A percentile compares a stretch with the other conserved stretches of the same genome.
Conservation (phyloP, 164 flowering plant species). For the Liquidambar formosana region DNA sequence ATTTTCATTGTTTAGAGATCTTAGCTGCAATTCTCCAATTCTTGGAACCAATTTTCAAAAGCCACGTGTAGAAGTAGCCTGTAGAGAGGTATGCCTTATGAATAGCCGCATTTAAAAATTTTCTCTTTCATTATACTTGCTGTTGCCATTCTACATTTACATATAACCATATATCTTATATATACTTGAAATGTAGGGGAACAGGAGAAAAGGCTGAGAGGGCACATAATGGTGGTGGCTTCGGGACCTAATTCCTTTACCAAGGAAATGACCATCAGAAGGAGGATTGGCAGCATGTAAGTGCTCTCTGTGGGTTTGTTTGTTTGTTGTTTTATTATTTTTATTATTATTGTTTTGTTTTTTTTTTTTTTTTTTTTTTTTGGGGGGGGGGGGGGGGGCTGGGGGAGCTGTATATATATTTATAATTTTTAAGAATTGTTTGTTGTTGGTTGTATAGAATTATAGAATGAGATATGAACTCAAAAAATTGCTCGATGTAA, state of each 20-base stretch:
- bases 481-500: too few relatives aligned
- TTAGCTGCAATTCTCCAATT: too few relatives aligned
- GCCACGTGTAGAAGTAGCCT: too few relatives aligned
- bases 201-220: slow-evolving; percentile 3
- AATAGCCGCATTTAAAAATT: too few relatives aligned
- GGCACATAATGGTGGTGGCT: slow-evolving; percentile 38
- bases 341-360: too few relatives aligned
- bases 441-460: not conserved
- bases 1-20: too few relatives aligned
- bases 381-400: too few relatives aligned
- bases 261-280: slow-evolving; percentile 64
- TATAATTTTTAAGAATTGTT: not conserved
- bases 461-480: not conserved
- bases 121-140: not conserved
- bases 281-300: slow-evolving; percentile 62
- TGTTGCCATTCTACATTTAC: not conserved
- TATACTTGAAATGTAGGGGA: not conserved
- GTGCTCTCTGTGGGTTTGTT: too few relatives aligned
- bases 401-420: not conserved
- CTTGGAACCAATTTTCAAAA: too few relatives aligned
- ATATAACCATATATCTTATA: not conserved
- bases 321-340: too few relatives aligned
- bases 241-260: slow-evolving; percentile 47
- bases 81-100: too few relatives aligned
- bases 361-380: too few relatives aligned